Evolutionary conservation across 1,284 basidiomycete genomes (phyloP), one percentile per base, ranked within the genome.

Genomic region (Malassezia pachydermatis): DNA sequence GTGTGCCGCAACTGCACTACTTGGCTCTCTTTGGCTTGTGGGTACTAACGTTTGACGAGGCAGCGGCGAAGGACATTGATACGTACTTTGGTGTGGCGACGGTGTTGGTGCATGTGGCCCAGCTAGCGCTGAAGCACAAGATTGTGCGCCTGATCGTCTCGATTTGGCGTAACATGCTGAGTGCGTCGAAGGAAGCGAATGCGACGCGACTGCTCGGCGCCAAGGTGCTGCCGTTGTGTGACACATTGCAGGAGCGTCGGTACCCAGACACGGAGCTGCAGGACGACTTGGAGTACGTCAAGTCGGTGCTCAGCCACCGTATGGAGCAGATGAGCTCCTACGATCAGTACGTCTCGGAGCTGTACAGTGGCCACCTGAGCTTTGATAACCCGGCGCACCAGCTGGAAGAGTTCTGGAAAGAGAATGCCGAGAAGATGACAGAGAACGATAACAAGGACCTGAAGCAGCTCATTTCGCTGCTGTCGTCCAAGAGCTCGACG

Each of bases 401-500:
- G 67, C 87, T 86, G 6, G 92, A 96, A 51, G 82, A 88, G 43
- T 99, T 99, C 75, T 98, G 92, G 92, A 87, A 86, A 67, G 88
- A 92, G 75, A 96, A 98, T 67, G 88, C 84, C 0, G 74, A 75
- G 5, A 87, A 82, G 67, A 74, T 95, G 54, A 81, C 83, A 5
- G 86, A 90, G 63, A 88, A 98, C 68, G 94, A 90, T 65, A 84
- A 92, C 57, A 88, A 86, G 71, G 83, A 87, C 67, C 84, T 80
- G 80, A 51, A 87, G 86, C 39, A 94, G 90, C 77, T 89, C 82
- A 88, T 94, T 59, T 56, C 80, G 69, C 39, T 67, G 9, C 29
- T 57, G 4, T 48, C 59, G 44, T 41, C 30, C 10, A 45, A 62
- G 5, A 37, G 51, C 29, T 22, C 47, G 11, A 62, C 68, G 30